These are phyloP conservation scores for Nakazawaea wickerhamii DNA, from an alignment of 805 yeast genomes.

Conservation along the genomic window DNA sequence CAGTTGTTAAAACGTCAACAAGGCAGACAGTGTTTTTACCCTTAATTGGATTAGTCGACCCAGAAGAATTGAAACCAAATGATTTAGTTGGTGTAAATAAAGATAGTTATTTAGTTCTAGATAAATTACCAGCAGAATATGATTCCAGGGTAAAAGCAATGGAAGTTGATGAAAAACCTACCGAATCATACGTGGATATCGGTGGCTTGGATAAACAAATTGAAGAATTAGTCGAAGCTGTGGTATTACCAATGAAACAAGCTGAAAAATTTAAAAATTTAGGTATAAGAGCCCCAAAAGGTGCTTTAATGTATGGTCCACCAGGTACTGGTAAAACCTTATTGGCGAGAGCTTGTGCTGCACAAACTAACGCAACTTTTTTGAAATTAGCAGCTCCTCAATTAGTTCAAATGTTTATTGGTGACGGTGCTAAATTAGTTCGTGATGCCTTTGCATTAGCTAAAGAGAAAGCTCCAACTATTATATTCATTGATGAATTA, in stretches of 20 bases:
- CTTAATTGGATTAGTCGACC: slow-evolving; percentile 90
- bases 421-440: slow-evolving; percentile 97
- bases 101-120: slow-evolving; percentile 89
- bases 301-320: slow-evolving; percentile 98
- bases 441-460: slow-evolving; percentile 97
- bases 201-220: slow-evolving; percentile 98
- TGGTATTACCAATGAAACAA: slow-evolving; percentile 96
- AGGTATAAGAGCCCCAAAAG: slow-evolving; percentile 97
- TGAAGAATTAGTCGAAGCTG: slow-evolving; percentile 97
- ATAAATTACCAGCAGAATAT: slow-evolving; percentile 93
- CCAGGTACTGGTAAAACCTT: slow-evolving; percentile 99
- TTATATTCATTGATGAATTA: slow-evolving; percentile 94
- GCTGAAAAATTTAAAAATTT: slow-evolving; percentile 90
- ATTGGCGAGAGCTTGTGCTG: slow-evolving; percentile 97
- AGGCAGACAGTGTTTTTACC: slow-evolving; percentile 97
- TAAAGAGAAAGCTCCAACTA: slow-evolving; percentile 97
- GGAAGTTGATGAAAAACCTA: slow-evolving; percentile 99
- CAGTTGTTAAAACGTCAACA: slow-evolving; percentile 95
- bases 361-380: slow-evolving; percentile 96
- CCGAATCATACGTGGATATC: slow-evolving; percentile 93
- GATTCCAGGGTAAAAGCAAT: slow-evolving; percentile 96
- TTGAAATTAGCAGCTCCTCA: slow-evolving; percentile 96
- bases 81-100: slow-evolving; percentile 97
- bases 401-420: slow-evolving; percentile 95
- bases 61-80: slow-evolving; percentile 89